Conservation (phyloP, 2,329 filamentous ascomycete genomes). For the Stagonosporopsis chrysanthemi region DNA sequence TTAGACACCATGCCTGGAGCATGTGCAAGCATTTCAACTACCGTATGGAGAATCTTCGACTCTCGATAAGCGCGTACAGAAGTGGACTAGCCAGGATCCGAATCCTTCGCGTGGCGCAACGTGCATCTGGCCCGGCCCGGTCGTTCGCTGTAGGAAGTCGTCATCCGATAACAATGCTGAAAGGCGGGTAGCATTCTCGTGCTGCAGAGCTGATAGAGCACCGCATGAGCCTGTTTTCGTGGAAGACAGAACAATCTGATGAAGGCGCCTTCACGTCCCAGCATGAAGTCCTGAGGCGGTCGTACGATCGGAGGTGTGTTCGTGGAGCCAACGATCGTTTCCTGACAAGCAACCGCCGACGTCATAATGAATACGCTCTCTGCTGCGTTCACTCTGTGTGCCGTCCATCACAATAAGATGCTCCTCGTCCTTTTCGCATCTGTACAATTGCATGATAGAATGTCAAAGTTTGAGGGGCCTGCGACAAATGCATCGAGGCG, state of each 20-base stretch:
- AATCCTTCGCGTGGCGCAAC: constrained; percentile 7
- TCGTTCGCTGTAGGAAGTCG: not conserved
- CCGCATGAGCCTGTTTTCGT: no score
- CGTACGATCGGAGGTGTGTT: not conserved
- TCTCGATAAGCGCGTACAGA: constrained; percentile 2
- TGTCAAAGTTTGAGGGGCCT: no score
- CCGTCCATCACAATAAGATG: not conserved
- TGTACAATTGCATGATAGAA: not conserved
- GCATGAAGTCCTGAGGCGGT: no score
- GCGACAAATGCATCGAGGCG: not conserved
- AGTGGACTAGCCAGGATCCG: not conserved
- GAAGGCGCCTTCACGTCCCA: no score
- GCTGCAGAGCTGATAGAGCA: no score
- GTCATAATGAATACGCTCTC: not conserved
- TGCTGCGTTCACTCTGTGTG: not conserved
- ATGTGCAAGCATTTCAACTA: not conserved
- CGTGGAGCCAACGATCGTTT: not conserved
- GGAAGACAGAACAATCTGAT: no score
- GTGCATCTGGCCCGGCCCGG: not conserved
- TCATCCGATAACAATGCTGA: not conserved
- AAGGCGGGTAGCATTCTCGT: no score
- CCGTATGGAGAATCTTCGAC: not conserved
- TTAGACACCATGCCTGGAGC: no score
- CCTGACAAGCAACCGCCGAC: not conserved
- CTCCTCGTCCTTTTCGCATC: not conserved